These are phyloP conservation scores for Venturia pyrina DNA, from an alignment of 2,329 filamentous ascomycete genomes.

Conservation along the genomic window DNA sequence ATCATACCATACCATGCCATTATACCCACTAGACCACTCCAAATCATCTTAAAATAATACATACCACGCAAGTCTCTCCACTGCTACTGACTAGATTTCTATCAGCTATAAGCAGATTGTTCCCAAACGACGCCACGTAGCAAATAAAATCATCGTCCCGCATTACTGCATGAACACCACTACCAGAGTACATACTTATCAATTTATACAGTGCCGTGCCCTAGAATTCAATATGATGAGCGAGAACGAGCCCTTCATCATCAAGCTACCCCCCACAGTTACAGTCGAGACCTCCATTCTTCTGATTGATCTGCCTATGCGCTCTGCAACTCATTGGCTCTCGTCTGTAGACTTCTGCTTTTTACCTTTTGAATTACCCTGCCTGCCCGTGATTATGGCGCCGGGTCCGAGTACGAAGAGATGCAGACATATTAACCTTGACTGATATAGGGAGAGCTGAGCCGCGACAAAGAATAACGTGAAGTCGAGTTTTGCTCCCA, in stretches of 20 bases:
- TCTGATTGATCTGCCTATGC: not conserved
- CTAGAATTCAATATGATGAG: not conserved
- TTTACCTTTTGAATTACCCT: not conserved
- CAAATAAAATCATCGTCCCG: not conserved
- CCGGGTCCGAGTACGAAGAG: not conserved
- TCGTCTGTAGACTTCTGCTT: not conserved
- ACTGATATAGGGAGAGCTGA: not conserved
- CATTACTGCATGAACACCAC: too few species aligned
- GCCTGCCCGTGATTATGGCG: not conserved
- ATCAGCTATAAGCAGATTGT: too few species aligned
- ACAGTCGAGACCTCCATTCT: not conserved
- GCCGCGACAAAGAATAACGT: not conserved
- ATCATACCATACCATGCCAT: too few species aligned
- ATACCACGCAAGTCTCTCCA: too few species aligned
- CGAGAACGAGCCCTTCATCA: not conserved
- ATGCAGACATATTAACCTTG: not conserved
- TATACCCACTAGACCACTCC: too few species aligned
- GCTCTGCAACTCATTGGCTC: not conserved
- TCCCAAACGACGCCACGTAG: not conserved
- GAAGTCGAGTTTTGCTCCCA: not conserved
- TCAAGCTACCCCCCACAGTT: not conserved
- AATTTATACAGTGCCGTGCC: not conserved
- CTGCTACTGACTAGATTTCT: too few species aligned
- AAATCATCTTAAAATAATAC: too few species aligned
- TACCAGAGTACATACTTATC: not conserved